Conservation (phyloP, 2,329 filamentous ascomycete species). For the Tolypocladium inflatum region DNA sequence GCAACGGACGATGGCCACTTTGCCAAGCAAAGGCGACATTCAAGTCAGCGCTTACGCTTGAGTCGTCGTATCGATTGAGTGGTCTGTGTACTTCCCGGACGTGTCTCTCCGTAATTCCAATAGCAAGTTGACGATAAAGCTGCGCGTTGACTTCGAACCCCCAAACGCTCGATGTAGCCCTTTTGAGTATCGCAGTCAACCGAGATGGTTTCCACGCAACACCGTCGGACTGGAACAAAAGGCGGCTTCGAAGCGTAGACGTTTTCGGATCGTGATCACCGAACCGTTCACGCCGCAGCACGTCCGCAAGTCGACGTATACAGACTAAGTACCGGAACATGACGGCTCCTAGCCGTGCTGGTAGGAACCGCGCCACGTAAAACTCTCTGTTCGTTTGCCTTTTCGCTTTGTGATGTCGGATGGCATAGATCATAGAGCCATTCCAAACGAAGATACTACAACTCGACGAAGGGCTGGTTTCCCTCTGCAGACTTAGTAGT, state of each 20-base stretch:
- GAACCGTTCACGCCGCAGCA: not conserved
- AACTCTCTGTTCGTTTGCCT: not conserved
- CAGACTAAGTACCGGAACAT: not conserved
- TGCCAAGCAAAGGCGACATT: slow-evolving; percentile 8
- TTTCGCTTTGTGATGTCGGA: not conserved
- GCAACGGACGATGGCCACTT: slow-evolving; percentile 7
- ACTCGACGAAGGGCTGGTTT: too few relatives aligned
- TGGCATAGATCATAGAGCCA: not conserved
- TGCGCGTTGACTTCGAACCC: too few relatives aligned
- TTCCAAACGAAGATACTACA: not conserved
- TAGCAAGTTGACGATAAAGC: too few relatives aligned
- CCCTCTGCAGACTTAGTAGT: too few relatives aligned
- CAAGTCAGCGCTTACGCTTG: not conserved
- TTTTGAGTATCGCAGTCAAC: too few relatives aligned
- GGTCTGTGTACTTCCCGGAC: not conserved
- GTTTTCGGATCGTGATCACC: not conserved
- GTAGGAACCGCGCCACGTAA: not conserved
- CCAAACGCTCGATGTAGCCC: too few relatives aligned
- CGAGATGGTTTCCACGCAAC: too few relatives aligned
- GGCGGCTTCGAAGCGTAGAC: not conserved
- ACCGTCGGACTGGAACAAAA: too few relatives aligned
- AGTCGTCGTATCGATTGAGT: slow-evolving; percentile 5
- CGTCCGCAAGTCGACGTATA: not conserved
- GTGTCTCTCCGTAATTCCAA: too few relatives aligned
- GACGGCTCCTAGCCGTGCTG: not conserved